Percentiles rank a stretch among this genome's conserved stretches.
phyloP scores from a whole-genome alignment of 768 basidiomycete genomes.

The Leccinum broughii region DNA sequence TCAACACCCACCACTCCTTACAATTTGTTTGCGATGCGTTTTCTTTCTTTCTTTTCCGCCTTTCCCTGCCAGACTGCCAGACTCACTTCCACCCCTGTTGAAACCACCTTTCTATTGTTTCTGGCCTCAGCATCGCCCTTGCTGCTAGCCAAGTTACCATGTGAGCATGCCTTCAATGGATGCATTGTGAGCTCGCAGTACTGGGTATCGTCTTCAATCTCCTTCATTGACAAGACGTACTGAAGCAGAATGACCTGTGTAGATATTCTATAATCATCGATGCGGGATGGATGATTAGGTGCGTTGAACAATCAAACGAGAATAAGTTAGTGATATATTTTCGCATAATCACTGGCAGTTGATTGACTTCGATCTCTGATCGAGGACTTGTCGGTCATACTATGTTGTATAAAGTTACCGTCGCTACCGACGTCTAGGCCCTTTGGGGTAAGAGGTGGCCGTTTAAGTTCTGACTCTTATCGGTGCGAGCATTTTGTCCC shows the following conservation, averaged over 20 bases:
- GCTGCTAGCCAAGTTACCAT: neutral
- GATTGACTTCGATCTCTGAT: no score
- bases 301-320: neutral
- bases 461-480: no score
- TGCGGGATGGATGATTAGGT: no score
- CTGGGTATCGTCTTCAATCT: constrained; percentile 7
- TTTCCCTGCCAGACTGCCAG: constrained; percentile 10
- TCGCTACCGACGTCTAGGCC: no score
- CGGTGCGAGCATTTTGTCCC: no score
- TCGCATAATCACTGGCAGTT: no score
- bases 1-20: constrained; percentile 14
- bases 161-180: neutral
- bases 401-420: no score
- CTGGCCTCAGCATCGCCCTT: neutral
- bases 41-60: constrained; percentile 16
- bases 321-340: neutral
- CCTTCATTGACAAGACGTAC: neutral
- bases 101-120: no score
- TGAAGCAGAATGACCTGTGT: neutral
- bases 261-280: neutral
- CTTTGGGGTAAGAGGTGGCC: no score
- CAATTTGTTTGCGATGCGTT: constrained; percentile 13
- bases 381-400: no score
- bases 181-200: constrained; percentile 16
- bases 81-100: neutral